phyloP scores from a whole-genome alignment of 1,139 yeast species.

The Sugiyamaella neomexicana region DNA sequence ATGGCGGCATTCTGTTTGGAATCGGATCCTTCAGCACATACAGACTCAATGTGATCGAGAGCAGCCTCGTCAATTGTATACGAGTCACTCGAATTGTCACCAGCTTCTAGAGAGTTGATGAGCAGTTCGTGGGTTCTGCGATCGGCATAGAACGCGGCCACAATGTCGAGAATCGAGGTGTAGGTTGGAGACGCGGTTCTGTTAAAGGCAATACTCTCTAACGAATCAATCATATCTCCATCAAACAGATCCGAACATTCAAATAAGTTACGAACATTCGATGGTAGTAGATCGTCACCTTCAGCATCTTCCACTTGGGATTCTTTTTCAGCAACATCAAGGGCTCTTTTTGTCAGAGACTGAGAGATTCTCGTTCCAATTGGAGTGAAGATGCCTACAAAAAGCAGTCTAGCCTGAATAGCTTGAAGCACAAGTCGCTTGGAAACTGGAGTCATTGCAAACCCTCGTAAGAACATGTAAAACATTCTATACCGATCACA shows the following conservation, averaged over 20 bases:
- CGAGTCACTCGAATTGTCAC: constrained; percentile 10
- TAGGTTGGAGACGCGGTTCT: background rate
- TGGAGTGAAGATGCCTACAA: constrained; percentile 22
- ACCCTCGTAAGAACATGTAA: constrained; percentile 35
- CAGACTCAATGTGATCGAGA: constrained; percentile 1
- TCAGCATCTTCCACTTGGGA: background rate
- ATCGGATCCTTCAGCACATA: constrained; percentile 11
- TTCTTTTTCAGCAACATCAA: constrained; percentile 3
- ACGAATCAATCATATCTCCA: constrained; percentile 1
- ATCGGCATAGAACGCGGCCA: constrained; percentile 6
- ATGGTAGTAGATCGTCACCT: constrained; percentile 2
- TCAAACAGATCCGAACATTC: constrained; percentile 11
- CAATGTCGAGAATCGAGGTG: constrained; percentile 12
- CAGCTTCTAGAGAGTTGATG: constrained; percentile 7
- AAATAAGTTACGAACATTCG: constrained; percentile 2
- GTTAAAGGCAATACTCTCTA: constrained; percentile 4
- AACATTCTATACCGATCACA: constrained; percentile 33
- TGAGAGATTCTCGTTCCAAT: constrained; percentile 19
- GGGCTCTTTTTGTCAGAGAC: constrained; percentile 33
- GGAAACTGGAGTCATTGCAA: constrained; percentile 34
- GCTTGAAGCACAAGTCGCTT: constrained; percentile 37
- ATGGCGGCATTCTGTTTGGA: constrained; percentile 9
- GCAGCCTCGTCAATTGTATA: background rate
- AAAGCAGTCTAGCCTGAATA: constrained; percentile 34
- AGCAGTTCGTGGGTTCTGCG: constrained; percentile 7